Conservation (phyloP, 2,329 filamentous ascomycete species). For the Trichoderma simmonsii region DNA sequence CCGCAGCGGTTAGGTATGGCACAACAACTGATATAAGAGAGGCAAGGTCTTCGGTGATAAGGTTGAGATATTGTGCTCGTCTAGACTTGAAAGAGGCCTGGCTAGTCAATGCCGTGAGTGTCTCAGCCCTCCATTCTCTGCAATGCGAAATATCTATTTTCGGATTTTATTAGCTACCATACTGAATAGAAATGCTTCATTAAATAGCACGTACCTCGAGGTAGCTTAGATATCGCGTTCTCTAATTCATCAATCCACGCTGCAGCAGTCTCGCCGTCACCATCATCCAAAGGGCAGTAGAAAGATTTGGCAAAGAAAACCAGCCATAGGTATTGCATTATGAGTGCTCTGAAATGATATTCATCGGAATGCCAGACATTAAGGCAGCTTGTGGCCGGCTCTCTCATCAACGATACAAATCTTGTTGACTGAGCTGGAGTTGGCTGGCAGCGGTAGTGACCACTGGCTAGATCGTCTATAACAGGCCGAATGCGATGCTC, state of each 20-base stretch:
- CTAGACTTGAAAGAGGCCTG: conserved; percentile 33
- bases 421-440: conserved; percentile 29
- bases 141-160: conserved; percentile 33
- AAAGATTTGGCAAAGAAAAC: conserved; percentile 37
- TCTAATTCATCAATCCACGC: conserved; percentile 36
- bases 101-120: conserved; percentile 33
- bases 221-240: conserved; percentile 32
- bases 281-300: conserved; percentile 37
- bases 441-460: conserved; percentile 27
- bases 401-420: conserved; percentile 34
- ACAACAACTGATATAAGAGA: conserved; percentile 31
- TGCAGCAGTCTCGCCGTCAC: conserved; percentile 29
- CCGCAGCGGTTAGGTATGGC: conserved; percentile 27
- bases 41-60: conserved; percentile 35
- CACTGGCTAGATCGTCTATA: conserved; percentile 33
- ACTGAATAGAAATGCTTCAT: background rate
- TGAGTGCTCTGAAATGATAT: conserved; percentile 35
- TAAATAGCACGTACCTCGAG: conserved; percentile 28
- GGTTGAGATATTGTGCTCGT: conserved; percentile 28
- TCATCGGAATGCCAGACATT: conserved; percentile 33
- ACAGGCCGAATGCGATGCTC: conserved; percentile 32
- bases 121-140: conserved; percentile 39
- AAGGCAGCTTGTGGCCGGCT: conserved; percentile 34
- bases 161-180: background rate
- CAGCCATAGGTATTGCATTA: conserved; percentile 39